Evolutionary conservation across 2,329 filamentous ascomycete genomes (phyloP), one percentile per base, ranked within the genome.

Genomic region (Talaromyces rugulosus): DNA sequence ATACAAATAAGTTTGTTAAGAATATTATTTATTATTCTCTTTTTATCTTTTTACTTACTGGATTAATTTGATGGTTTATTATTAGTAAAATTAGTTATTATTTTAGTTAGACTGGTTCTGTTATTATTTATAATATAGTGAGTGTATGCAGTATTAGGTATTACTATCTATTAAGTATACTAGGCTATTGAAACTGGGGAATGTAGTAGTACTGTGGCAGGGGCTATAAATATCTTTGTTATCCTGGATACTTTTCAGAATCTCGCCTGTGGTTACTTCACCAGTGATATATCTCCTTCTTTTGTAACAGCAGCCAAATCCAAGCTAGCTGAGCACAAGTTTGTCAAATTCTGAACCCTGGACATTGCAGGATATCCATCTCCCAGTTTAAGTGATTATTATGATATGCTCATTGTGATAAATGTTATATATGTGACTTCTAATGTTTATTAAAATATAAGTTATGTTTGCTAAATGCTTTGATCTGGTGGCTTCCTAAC

Each of bases 401-500:
- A 70, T 61, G 73, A 77, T 33, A 60, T 76, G 0, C 66, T 77
- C 9, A 65, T 76, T 27, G 74, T 74, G 0, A 66, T 69, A 1
- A 74, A 75, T 62, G 72, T 74, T 7, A 64, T 76, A 11, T 72
- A 77, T 47, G 74, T 72, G 0, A 75, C 74, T 1, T 50, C 34
- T 14, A 47, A 28, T 9, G 54, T 73, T 1, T 59, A 65, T 5
- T 61, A 64, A 11, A 68, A 66, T 3, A 23, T 72, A 23, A 12
- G 11, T 2, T 67, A 75, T 57, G 64, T 74, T 0, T 66, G 65
- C 4, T 63, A 63, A 11, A 63, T 75, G 14, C 66, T 76, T 0
- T 60, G 64, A 27, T 77, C 81, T 0, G 80, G 77, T 2, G 82
- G 82, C 0, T 75, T 78, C 40, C 67, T 85, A 0, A 47, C 83